Conservation (phyloP, 768 basidiomycete species). For the Phaeotremella skinneri region DNA sequence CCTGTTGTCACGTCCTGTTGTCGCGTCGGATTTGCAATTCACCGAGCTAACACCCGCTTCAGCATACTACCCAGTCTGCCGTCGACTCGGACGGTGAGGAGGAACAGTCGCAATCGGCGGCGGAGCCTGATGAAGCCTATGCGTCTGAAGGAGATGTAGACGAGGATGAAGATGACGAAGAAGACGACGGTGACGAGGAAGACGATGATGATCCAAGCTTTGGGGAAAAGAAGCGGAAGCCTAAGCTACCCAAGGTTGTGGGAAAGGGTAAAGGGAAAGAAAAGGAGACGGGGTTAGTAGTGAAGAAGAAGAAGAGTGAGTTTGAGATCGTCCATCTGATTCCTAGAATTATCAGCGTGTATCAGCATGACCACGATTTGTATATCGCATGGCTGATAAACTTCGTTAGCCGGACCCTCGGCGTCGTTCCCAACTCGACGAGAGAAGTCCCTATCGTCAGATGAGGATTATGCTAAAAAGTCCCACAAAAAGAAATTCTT, state of each 20-base stretch:
- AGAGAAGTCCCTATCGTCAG: constrained; percentile 32
- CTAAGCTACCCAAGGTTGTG: constrained; percentile 5
- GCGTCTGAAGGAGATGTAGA: constrained; percentile 7
- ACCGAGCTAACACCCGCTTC: no score
- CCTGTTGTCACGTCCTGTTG: no score
- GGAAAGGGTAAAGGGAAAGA: constrained; percentile 9
- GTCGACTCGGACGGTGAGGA: constrained; percentile 2
- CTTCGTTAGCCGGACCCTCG: constrained; percentile 15
- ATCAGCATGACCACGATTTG: not conserved
- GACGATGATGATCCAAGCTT: constrained; percentile 34
- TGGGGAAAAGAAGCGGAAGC: constrained; percentile 28
- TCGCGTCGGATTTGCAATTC: no score
- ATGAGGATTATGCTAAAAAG: constrained; percentile 47
- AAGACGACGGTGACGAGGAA: constrained; percentile 33
- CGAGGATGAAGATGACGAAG: constrained; percentile 28
- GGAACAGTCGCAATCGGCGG: not conserved
- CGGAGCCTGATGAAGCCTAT: constrained; percentile 3
- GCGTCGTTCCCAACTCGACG: constrained; percentile 35
- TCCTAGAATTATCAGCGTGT: not conserved
- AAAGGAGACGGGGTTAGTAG: not conserved
- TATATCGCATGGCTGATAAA: not conserved
- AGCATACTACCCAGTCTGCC: not conserved
- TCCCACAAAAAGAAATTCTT: constrained; percentile 43
- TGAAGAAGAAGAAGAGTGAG: constrained; percentile 27
- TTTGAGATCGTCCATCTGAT: not conserved